Evolutionary conservation across 495 filamentous ascomycete genomes (phyloP).

Genomic region (Cairneyella variabilis): DNA sequence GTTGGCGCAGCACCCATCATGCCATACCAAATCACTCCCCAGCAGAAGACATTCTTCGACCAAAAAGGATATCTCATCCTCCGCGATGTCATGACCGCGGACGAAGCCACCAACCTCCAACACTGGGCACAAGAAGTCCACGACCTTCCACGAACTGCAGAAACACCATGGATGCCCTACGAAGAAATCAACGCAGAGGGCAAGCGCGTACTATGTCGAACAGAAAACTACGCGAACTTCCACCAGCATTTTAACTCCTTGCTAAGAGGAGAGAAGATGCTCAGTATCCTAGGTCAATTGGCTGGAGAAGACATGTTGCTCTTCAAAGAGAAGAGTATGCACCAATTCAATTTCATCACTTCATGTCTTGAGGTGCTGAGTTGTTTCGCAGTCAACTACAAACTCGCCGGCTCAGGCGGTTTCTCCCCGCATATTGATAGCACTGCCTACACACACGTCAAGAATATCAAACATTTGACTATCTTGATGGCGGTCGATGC

Average conservation of each 20-base stretch:
- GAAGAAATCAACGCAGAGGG: conserved; percentile 41
- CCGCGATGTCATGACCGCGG: conserved; percentile 27
- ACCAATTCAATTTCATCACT: conserved; percentile 1
- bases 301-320: conserved; percentile 42
- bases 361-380: not conserved
- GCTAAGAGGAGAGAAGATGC: conserved; percentile 35
- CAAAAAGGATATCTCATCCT: conserved; percentile 39
- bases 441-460: conserved; percentile 44
- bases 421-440: conserved; percentile 45
- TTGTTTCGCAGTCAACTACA: conserved; percentile 32
- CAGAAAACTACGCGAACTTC: conserved; percentile 44
- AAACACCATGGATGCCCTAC: conserved; percentile 43
- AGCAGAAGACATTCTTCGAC: conserved; percentile 36
- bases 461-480: conserved; percentile 43
- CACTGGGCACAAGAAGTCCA: conserved; percentile 42
- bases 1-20: conserved; percentile 14
- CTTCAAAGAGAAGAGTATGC: conserved; percentile 46
- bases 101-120: conserved; percentile 31
- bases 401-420: conserved; percentile 39
- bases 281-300: conserved; percentile 34
- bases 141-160: conserved; percentile 34
- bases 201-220: conserved; percentile 40
- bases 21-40: conserved; percentile 28
- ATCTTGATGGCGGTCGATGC: conserved; percentile 40
- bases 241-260: conserved; percentile 37